A percentile compares a stretch with the other conserved stretches of the same genome.
Evolutionary conservation across 176 grass and related monocot species (phyloP).

Genomic region (Zea luxurians): DNA sequence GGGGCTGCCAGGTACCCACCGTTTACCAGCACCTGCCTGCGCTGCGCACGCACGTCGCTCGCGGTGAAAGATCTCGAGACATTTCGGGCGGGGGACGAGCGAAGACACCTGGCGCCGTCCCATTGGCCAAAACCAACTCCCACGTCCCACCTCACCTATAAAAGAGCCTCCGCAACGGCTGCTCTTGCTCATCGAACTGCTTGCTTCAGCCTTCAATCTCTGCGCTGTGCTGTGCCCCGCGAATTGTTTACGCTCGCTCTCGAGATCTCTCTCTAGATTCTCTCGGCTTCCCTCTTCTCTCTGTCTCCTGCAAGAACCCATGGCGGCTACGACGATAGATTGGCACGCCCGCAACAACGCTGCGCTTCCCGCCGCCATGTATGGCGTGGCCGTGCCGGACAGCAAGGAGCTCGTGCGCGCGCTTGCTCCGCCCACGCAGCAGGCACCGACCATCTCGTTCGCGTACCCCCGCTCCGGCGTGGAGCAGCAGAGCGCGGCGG

Average conservation of each 20-base stretch:
- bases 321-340: slow-evolving; percentile 62
- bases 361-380: slow-evolving; percentile 40
- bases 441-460: slow-evolving; percentile 33
- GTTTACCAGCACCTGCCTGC: slow-evolving; percentile 48
- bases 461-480: slow-evolving; percentile 31
- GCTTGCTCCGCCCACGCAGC: slow-evolving; percentile 29
- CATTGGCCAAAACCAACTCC: slow-evolving; percentile 24
- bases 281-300: slow-evolving; percentile 17
- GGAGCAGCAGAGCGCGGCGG: slow-evolving; percentile 25
- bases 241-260: neutral
- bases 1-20: too few species aligned
- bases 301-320: slow-evolving; percentile 35
- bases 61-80: slow-evolving; percentile 21
- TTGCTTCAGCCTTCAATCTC: neutral
- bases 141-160: slow-evolving; percentile 41
- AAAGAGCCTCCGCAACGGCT: slow-evolving; percentile 36
- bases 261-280: neutral
- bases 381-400: slow-evolving; percentile 25
- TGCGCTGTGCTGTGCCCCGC: neutral
- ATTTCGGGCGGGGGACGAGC: slow-evolving; percentile 19
- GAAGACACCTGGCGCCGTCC: slow-evolving; percentile 11
- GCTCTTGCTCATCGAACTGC: slow-evolving; percentile 30
- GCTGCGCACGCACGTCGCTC: neutral
- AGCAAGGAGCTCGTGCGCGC: slow-evolving; percentile 54
- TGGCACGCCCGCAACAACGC: slow-evolving; percentile 30